Percentiles rank a stretch among this genome's conserved stretches.
These are phyloP conservation scores for Ophiostoma ulmi DNA, from an alignment of 2,329 filamentous ascomycete genomes.

Conservation along the genomic window DNA sequence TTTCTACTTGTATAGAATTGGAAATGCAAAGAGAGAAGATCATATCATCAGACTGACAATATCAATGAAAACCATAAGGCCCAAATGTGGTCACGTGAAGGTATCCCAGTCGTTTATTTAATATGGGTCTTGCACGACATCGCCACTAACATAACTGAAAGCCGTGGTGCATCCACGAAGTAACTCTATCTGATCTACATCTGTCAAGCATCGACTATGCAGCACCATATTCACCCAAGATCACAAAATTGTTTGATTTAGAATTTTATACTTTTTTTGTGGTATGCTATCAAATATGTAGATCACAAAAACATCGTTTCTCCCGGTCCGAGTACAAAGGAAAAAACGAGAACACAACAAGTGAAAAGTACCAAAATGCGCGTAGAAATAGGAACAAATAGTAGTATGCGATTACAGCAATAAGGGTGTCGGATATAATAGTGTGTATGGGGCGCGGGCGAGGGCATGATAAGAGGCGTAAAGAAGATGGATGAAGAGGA, in stretches of 20 bases:
- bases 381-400: not conserved
- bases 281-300: constrained; percentile 13
- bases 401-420: constrained; percentile 12
- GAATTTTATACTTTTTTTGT: constrained; percentile 17
- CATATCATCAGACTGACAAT: not conserved
- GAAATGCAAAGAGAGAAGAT: no score
- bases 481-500: not conserved
- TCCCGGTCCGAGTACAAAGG: constrained; percentile 7
- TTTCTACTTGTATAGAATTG: no score
- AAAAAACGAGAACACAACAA: not conserved
- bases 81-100: not conserved
- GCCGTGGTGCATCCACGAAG: no score
- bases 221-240: not conserved
- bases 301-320: constrained; percentile 13
- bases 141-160: not conserved
- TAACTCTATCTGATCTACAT: no score
- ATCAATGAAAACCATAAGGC: not conserved
- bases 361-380: not conserved
- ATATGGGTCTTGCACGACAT: not conserved
- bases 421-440: constrained; percentile 13
- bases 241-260: not conserved
- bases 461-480: constrained; percentile 6
- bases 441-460: not conserved
- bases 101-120: not conserved
- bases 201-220: not conserved